A percentile compares a stretch with the other conserved stretches of the same genome.
Conservation (phyloP, 148 eudicot genomes). For the Vaccinium myrtillus region DNA sequence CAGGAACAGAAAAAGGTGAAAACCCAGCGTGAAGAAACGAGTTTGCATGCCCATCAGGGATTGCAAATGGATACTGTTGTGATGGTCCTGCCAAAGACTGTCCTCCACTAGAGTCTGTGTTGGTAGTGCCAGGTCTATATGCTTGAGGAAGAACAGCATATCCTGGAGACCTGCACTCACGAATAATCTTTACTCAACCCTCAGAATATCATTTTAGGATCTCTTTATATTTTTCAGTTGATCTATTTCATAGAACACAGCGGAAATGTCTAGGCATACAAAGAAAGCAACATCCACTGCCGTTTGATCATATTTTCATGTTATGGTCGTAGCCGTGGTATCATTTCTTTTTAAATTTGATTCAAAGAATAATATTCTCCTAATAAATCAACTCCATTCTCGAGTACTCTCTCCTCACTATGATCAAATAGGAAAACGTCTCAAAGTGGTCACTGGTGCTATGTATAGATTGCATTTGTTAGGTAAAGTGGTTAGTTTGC, state of each 20-base stretch:
- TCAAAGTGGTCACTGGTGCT: no score
- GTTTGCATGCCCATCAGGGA: conserved; percentile 37
- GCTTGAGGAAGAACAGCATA: conserved; percentile 56
- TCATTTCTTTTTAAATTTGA: no score
- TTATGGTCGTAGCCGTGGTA: no score
- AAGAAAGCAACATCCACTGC: no score
- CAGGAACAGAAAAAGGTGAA: conserved; percentile 37
- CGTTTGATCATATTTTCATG: no score
- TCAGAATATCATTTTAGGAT: neutral
- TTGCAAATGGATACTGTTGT: conserved; percentile 32
- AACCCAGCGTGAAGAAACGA: conserved; percentile 34
- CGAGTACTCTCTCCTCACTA: no score
- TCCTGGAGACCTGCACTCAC: conserved; percentile 68
- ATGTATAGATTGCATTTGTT: no score
- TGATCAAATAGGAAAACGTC: no score
- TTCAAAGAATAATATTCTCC: no score
- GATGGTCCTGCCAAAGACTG: conserved; percentile 33
- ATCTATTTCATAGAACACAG: neutral
- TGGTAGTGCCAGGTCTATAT: conserved; percentile 25
- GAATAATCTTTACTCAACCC: neutral
- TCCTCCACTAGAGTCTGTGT: conserved; percentile 29
- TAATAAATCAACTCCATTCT: no score
- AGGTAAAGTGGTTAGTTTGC: no score
- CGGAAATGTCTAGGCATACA: no score
- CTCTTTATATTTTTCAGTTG: neutral